Conservation (phyloP, 768 basidiomycete genomes). For the Leucosporidium yakuticum region DNA sequence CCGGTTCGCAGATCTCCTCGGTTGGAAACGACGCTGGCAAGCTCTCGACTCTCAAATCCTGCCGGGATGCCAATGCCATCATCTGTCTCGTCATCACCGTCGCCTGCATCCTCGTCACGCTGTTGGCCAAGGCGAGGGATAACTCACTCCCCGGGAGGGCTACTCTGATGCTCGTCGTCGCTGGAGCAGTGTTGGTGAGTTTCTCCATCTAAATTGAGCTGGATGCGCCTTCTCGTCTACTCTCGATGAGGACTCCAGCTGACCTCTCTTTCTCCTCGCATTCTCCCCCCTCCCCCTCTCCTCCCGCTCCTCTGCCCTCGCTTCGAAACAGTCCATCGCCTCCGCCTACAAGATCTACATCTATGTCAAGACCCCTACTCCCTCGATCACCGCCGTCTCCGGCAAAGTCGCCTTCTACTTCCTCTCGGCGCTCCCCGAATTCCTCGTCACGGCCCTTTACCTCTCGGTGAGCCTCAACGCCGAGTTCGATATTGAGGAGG, state of each 20-base stretch:
- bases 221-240: no score
- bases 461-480: background rate
- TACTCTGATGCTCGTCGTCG: background rate
- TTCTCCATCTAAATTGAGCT: no score
- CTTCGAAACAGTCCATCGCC: background rate
- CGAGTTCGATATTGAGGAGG: background rate
- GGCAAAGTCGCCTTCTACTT: constrained; percentile 5
- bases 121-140: background rate
- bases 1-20: background rate
- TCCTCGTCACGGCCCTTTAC: background rate
- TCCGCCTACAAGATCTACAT: background rate
- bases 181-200: no score
- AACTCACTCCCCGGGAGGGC: background rate
- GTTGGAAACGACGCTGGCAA: background rate
- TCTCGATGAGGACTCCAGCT: no score
- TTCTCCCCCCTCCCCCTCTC: background rate
- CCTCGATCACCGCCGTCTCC: background rate
- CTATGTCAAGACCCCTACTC: background rate
- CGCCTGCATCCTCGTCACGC: background rate
- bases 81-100: constrained; percentile 3
- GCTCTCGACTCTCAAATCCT: background rate
- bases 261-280: no score
- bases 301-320: background rate
- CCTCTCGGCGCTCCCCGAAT: constrained; percentile 7
- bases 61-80: background rate